Evolutionary conservation across 179 eudicot genomes (phyloP).

Genomic region (Sideroxylon spinosum): DNA sequence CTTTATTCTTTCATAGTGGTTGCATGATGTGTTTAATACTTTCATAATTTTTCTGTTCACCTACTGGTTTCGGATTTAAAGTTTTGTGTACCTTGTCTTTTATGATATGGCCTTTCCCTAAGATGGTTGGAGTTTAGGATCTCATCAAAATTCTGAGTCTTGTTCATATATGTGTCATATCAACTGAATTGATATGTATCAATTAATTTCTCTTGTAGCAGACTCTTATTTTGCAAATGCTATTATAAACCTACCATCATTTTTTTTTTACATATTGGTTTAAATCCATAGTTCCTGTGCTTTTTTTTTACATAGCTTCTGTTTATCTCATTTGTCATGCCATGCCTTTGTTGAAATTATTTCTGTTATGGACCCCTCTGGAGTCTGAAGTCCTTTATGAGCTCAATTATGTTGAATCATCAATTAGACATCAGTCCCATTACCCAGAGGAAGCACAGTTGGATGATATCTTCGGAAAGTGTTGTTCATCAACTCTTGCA

Average conservation of each 20-base stretch:
- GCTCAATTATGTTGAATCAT: neutral
- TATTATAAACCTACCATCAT: neutral
- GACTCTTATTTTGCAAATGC: conserved; percentile 4
- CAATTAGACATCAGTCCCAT: too few relatives aligned
- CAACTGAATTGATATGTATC: neutral
- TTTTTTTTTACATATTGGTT: neutral
- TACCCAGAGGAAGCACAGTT: too few relatives aligned
- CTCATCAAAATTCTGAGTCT: too few relatives aligned
- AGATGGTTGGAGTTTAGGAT: neutral
- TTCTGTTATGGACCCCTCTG: neutral
- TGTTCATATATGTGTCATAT: neutral
- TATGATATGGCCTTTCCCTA: neutral
- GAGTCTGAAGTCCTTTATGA: neutral
- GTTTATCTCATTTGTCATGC: neutral
- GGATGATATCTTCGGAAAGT: too few relatives aligned
- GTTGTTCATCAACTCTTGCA: too few relatives aligned
- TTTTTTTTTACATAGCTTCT: too few relatives aligned
- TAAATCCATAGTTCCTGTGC: neutral
- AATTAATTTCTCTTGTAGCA: neutral
- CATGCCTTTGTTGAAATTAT: neutral
- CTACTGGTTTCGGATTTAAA: too few relatives aligned
- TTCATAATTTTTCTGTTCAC: too few relatives aligned
- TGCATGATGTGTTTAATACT: too few relatives aligned
- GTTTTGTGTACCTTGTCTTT: neutral
- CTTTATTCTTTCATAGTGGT: too few relatives aligned